phyloP scores from a whole-genome alignment of 2,329 filamentous ascomycete species.

The Drechslera avenae region DNA sequence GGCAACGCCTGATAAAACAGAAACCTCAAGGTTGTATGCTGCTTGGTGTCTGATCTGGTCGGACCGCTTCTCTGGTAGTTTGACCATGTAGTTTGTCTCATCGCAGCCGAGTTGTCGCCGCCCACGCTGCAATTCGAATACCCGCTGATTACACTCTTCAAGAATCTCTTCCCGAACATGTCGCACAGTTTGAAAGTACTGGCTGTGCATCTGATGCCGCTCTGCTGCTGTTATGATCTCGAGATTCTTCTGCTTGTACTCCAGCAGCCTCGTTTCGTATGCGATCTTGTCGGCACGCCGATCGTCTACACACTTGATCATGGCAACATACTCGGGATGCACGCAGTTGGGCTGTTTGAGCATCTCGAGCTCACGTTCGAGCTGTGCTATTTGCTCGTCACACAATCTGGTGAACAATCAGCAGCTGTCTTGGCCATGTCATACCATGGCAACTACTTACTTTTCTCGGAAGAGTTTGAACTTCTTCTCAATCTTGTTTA shows the following conservation, averaged over 20 bases:
- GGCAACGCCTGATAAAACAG: constrained; percentile 84
- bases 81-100: constrained; percentile 79
- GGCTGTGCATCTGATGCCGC: constrained; percentile 82
- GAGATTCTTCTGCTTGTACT: constrained; percentile 74
- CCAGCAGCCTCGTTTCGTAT: constrained; percentile 73
- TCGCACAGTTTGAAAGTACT: constrained; percentile 86
- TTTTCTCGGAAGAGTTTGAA: constrained; percentile 85
- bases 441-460: constrained; percentile 52
- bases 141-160: constrained; percentile 81
- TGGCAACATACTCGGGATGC: constrained; percentile 90
- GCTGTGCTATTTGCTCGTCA: constrained; percentile 81
- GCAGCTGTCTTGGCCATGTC: constrained; percentile 12
- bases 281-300: constrained; percentile 80
- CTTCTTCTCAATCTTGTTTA: constrained; percentile 82
- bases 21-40: constrained; percentile 94
- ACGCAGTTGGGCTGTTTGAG: constrained; percentile 64
- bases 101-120: constrained; percentile 78
- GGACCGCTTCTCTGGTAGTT: constrained; percentile 76
- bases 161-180: constrained; percentile 81
- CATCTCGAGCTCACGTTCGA: constrained; percentile 71
- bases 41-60: constrained; percentile 84
- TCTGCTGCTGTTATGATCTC: constrained; percentile 75
- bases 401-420: constrained; percentile 69
- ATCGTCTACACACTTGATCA: constrained; percentile 84
- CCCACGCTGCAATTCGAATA: constrained; percentile 91